phyloP scores from a whole-genome alignment of 768 basidiomycete species.

The Trametes coccinea region DNA sequence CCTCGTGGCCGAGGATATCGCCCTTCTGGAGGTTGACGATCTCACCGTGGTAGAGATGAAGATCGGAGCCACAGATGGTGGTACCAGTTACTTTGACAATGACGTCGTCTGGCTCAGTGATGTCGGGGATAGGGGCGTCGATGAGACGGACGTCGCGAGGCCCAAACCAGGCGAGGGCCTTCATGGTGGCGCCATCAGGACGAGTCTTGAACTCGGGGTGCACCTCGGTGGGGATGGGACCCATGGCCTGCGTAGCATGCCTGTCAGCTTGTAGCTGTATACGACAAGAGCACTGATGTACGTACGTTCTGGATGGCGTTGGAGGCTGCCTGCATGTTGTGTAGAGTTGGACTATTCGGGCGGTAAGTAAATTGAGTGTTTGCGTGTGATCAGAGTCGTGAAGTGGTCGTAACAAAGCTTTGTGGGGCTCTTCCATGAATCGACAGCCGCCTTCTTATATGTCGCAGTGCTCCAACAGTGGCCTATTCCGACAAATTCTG shows the following conservation, averaged over 20 bases:
- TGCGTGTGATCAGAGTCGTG: background rate
- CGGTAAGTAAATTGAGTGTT: background rate
- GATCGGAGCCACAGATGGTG: conserved; percentile 55
- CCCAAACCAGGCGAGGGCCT: conserved; percentile 70
- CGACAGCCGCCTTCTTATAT: conserved; percentile 7
- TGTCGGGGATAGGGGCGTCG: conserved; percentile 53
- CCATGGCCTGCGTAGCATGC: conserved; percentile 30
- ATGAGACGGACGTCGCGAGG: conserved; percentile 47
- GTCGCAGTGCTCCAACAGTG: background rate
- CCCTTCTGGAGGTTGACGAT: conserved; percentile 69
- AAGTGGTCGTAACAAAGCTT: background rate
- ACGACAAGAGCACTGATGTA: background rate
- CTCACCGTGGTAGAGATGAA: conserved; percentile 68
- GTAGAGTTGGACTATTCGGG: background rate
- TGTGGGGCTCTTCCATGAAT: background rate
- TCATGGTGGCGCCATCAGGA: conserved; percentile 60
- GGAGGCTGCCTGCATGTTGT: conserved; percentile 33
- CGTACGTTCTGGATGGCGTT: conserved; percentile 33
- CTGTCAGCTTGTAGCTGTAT: background rate
- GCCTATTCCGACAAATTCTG: background rate
- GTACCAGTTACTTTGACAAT: conserved; percentile 75
- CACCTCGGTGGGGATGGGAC: conserved; percentile 41
- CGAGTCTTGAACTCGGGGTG: conserved; percentile 47
- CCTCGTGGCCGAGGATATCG: conserved; percentile 77
- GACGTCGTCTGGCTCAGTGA: conserved; percentile 75